Evolutionary conservation across 805 yeast genomes (phyloP).

Genomic region (Metschnikowia matae): DNA sequence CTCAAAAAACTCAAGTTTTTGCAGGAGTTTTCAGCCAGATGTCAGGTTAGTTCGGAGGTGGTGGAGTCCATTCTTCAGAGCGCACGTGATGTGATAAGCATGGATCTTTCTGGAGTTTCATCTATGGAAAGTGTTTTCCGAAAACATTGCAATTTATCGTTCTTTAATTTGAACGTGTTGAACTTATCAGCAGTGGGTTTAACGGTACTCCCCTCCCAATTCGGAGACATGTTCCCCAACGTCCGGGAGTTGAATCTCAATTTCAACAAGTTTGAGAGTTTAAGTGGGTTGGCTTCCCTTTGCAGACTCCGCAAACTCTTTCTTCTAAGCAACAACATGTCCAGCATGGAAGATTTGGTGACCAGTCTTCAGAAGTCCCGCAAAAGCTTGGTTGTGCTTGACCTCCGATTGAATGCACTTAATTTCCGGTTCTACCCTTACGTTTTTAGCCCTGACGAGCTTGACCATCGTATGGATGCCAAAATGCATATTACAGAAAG

Average conservation of each 20-base stretch:
- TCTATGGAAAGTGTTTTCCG: conserved; percentile 3
- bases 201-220: conserved; percentile 32
- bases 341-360: conserved; percentile 30
- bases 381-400: conserved; percentile 35
- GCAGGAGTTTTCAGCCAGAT: conserved; percentile 43
- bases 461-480: conserved; percentile 17
- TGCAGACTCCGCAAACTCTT: conserved; percentile 36
- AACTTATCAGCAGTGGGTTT: conserved; percentile 47
- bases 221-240: conserved; percentile 42
- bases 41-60: conserved; percentile 22
- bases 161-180: conserved; percentile 36
- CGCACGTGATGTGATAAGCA: conserved; percentile 23
- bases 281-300: conserved; percentile 32
- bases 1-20: conserved; percentile 28
- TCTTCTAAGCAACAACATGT: conserved; percentile 45
- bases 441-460: conserved; percentile 46
- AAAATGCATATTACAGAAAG: conserved; percentile 13
- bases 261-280: conserved; percentile 41
- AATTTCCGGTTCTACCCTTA: conserved; percentile 48
- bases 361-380: conserved; percentile 29
- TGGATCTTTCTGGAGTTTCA: conserved; percentile 42
- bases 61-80: conserved; percentile 20
- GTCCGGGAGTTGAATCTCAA: conserved; percentile 46
- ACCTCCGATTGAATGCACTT: conserved; percentile 47
- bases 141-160: conserved; percentile 8